phyloP scores from a whole-genome alignment of 495 filamentous ascomycete genomes.

The Annulohypoxylon nitens region DNA sequence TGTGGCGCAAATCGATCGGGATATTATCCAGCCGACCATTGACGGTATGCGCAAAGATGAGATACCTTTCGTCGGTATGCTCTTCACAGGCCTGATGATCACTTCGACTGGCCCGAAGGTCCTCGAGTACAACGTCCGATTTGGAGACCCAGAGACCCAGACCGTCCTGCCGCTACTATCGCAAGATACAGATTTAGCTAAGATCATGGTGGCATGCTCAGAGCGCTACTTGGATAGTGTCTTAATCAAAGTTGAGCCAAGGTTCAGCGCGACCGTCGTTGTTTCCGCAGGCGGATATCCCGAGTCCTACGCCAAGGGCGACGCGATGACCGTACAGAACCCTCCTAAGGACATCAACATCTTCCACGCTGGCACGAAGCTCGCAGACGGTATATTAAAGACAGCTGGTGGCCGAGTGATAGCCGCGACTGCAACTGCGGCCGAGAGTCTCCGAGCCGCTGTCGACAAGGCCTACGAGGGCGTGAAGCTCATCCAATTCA shows the following conservation, averaged over 20 bases:
- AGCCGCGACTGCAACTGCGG: constrained; percentile 82
- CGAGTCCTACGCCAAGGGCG: constrained; percentile 85
- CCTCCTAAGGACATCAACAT: constrained; percentile 70
- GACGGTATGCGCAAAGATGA: constrained; percentile 87
- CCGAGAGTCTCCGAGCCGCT: constrained; percentile 78
- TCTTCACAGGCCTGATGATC: constrained; percentile 98
- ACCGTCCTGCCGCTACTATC: constrained; percentile 87
- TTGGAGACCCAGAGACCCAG: constrained; percentile 96
- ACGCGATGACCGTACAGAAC: constrained; percentile 70
- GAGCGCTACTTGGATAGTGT: constrained; percentile 78
- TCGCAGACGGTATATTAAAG: constrained; percentile 71
- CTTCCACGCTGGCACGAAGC: constrained; percentile 92
- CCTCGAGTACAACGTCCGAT: constrained; percentile 97
- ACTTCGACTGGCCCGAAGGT: constrained; percentile 87
- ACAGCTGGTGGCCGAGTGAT: constrained; percentile 93
- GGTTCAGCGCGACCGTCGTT: constrained; percentile 91
- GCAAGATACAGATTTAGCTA: constrained; percentile 84
- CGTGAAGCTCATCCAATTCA: constrained; percentile 82
- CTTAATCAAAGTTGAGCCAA: constrained; percentile 72
- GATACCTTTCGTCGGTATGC: constrained; percentile 82
- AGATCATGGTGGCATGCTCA: constrained; percentile 90
- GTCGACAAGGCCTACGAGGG: constrained; percentile 86
- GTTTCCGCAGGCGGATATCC: constrained; percentile 95
- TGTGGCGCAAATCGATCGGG: constrained; percentile 81
- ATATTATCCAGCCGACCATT: constrained; percentile 89